Evolutionary conservation across 495 filamentous ascomycete species (phyloP), one percentile per base, ranked within the genome.

Genomic region (Neurospora intermedia): DNA sequence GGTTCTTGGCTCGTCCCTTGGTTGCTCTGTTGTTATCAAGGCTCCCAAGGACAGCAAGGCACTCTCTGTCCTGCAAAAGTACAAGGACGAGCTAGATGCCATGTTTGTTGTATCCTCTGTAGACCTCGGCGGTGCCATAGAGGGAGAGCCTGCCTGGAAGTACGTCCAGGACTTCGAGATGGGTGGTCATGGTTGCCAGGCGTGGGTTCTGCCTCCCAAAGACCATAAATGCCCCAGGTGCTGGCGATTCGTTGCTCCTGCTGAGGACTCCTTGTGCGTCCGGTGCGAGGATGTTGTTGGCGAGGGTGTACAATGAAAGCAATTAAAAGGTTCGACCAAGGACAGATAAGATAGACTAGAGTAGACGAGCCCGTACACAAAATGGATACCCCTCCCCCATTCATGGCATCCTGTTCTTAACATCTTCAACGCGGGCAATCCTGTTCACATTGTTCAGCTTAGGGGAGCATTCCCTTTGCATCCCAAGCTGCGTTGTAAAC

Each of bases 81-180:
- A 89, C 77, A 76, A 81, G 38, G 82, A 87, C 13, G 92, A 94
- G 75, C 86, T 97, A 7, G 89, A 88, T 6, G 83, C 84, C 66
- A 85, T 96, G 70, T 94, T 94, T 75, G 92, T 96, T 20, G 91
- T 96, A 6, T 94, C 93, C 1, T 84, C 83, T 0, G 89, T 95
- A 0, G 82, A 84, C 3, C 71, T 93, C 4, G 82, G 82, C 40
- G 76, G 74, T 8, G 59, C 62, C 0, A 54, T 82, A 38, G 73
- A 81, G 8, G 79, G 80, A n/a, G 75, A 81, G 8, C 80, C 78
- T 2, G 79, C 84, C 45, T 93, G 89, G 88, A 84, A 82, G 46
- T 91, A 88, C 74, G 79, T 77, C 35, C 82, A 85, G 31, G 80
- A 84, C 35, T 88, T 91, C 71, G 86, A 89, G 66, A 77, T 88